Conservation (phyloP, 805 yeast genomes). For the Metschnikowia cerradonensis region DNA sequence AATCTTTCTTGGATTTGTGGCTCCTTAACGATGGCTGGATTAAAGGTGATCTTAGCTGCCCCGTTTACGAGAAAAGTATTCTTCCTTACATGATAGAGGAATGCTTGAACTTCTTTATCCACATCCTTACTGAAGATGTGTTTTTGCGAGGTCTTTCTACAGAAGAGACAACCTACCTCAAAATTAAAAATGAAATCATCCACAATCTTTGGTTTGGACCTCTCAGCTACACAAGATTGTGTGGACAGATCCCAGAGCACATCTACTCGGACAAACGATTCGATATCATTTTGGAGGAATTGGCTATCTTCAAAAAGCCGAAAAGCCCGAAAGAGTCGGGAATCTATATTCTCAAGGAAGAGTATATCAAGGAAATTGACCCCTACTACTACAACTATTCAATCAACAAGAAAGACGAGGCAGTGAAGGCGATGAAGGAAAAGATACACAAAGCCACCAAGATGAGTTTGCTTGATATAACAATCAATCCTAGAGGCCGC, state of each 20-base stretch:
- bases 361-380: constrained; percentile 31
- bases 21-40: constrained; percentile 41
- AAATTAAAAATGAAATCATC: constrained; percentile 67
- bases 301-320: constrained; percentile 33
- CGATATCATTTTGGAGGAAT: constrained; percentile 43
- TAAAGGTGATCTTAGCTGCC: constrained; percentile 8
- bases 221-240: constrained; percentile 65
- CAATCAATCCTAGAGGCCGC: constrained; percentile 51
- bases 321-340: constrained; percentile 35
- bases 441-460: constrained; percentile 38
- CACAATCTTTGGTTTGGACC: constrained; percentile 80
- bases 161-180: constrained; percentile 44
- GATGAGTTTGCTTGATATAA: constrained; percentile 44
- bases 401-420: constrained; percentile 79
- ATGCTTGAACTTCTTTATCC: constrained; percentile 63
- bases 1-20: constrained; percentile 68
- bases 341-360: constrained; percentile 33
- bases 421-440: constrained; percentile 59
- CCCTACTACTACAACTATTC: constrained; percentile 80
- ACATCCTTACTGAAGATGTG: constrained; percentile 62
- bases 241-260: constrained; percentile 70
- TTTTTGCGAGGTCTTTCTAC: constrained; percentile 49
- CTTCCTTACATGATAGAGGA: constrained; percentile 74
- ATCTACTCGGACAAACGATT: constrained; percentile 68
- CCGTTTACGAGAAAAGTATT: constrained; percentile 41